phyloP scores from a whole-genome alignment of 2,329 filamentous ascomycete species.

The Penicillium concentricum region DNA sequence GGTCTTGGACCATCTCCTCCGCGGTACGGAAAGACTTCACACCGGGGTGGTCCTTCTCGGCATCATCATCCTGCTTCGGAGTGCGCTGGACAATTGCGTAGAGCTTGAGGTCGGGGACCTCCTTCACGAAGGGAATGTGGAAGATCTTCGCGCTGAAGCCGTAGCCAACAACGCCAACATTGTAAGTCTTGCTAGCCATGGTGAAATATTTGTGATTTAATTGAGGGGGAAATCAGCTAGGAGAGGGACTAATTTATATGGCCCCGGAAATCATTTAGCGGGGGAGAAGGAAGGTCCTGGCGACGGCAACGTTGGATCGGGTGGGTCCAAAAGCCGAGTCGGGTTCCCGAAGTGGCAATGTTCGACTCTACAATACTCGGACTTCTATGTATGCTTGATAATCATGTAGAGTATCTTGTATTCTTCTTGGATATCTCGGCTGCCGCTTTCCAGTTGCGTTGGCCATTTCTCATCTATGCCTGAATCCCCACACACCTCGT shows the following conservation, averaged over 20 bases:
- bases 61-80: conserved; percentile 64
- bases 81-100: conserved; percentile 74
- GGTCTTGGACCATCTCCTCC: conserved; percentile 64
- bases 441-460: background rate
- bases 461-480: conserved; percentile 3
- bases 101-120: conserved; percentile 63
- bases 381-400: background rate
- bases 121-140: conserved; percentile 75
- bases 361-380: background rate
- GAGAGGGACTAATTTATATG: background rate
- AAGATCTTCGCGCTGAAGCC: conserved; percentile 73
- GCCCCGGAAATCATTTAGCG: conserved; percentile 13
- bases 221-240: conserved; percentile 20
- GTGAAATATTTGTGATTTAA: conserved; percentile 4
- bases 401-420: background rate
- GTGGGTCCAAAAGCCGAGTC: conserved; percentile 18
- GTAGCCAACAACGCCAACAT: conserved; percentile 61
- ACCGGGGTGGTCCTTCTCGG: conserved; percentile 65
- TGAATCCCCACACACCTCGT: conserved; percentile 32
- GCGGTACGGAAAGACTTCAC: conserved; percentile 64
- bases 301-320: conserved; percentile 37
- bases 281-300: conserved; percentile 39
- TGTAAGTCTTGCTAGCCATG: conserved; percentile 50
- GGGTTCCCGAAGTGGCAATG: conserved; percentile 12
- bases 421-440: background rate